A percentile compares a stretch with the other conserved stretches of the same genome.
These are phyloP conservation scores for Leonotis leonurus DNA, from an alignment of 257 asterid species.

Conservation along the genomic window DNA sequence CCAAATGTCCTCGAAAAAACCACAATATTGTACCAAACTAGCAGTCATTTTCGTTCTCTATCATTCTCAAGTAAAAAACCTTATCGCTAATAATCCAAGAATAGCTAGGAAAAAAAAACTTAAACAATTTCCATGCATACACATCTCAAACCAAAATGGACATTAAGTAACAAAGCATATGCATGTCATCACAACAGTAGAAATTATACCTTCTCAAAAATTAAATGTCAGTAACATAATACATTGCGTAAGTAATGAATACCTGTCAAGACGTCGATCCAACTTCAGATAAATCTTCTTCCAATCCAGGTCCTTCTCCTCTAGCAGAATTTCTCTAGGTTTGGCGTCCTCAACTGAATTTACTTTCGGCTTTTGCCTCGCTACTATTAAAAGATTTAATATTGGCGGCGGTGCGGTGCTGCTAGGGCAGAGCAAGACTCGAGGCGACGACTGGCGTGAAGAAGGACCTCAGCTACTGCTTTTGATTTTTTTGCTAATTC, in stretches of 20 bases:
- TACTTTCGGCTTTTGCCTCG: constrained; percentile 67
- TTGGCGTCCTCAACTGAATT: constrained; percentile 95
- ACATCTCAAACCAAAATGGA: neutral
- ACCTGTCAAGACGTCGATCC: constrained; percentile 82
- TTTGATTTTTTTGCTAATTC: no score
- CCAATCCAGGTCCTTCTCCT: constrained; percentile 95
- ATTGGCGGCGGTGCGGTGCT: no score
- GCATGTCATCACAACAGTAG: neutral
- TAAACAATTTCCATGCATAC: neutral
- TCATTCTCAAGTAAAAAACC: neutral
- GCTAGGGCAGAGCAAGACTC: no score
- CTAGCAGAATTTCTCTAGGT: constrained; percentile 94
- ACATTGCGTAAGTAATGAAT: neutral
- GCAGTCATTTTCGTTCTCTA: neutral
- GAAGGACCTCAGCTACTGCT: no score
- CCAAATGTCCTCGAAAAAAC: neutral
- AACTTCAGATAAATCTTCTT: constrained; percentile 81
- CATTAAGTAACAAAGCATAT: neutral
- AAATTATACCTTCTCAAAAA: neutral
- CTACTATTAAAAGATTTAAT: no score
- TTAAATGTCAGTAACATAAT: neutral
- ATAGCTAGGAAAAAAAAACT: neutral
- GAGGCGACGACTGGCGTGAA: no score
- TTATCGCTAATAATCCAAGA: neutral
- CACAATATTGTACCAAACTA: neutral